phyloP scores from a whole-genome alignment of 805 yeast species.

The Candida qinlingensis region DNA sequence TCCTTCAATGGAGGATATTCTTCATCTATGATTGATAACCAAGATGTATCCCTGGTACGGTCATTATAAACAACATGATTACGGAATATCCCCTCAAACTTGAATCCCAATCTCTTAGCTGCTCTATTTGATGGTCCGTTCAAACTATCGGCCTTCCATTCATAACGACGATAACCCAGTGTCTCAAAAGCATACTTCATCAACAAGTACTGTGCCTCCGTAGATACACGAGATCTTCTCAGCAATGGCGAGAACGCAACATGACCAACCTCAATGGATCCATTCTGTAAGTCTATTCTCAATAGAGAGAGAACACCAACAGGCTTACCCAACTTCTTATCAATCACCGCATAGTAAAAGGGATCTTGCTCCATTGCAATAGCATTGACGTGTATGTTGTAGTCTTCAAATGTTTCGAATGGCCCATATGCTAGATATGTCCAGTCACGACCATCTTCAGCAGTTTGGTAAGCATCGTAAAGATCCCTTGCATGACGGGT shows the following conservation, averaged over 20 bases:
- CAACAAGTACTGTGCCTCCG: slow-evolving; percentile 5
- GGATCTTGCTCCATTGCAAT: background rate
- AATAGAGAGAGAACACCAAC: slow-evolving; percentile 2
- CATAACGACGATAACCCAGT: slow-evolving; percentile 4
- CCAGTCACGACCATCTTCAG: background rate
- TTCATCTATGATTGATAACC: slow-evolving; percentile 1
- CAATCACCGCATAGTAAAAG: background rate
- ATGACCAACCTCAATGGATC: slow-evolving; percentile 4
- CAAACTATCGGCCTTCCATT: slow-evolving; percentile 7
- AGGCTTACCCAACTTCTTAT: background rate
- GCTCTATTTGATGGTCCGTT: slow-evolving; percentile 3
- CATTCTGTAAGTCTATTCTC: slow-evolving; percentile 1
- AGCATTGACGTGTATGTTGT: background rate
- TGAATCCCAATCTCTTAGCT: slow-evolving; percentile 5
- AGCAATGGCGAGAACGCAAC: background rate
- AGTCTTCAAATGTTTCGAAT: background rate
- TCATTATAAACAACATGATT: background rate
- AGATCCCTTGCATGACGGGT: background rate
- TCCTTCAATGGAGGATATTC: background rate
- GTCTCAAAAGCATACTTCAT: slow-evolving; percentile 3
- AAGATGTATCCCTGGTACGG: slow-evolving; percentile 4
- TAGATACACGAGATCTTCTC: background rate
- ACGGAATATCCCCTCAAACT: slow-evolving; percentile 1
- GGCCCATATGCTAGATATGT: slow-evolving; percentile 4
- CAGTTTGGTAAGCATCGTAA: background rate